Base-by-base conservation (phyloP, 1,139 yeast species). In the Diutina catenulata region DNA sequence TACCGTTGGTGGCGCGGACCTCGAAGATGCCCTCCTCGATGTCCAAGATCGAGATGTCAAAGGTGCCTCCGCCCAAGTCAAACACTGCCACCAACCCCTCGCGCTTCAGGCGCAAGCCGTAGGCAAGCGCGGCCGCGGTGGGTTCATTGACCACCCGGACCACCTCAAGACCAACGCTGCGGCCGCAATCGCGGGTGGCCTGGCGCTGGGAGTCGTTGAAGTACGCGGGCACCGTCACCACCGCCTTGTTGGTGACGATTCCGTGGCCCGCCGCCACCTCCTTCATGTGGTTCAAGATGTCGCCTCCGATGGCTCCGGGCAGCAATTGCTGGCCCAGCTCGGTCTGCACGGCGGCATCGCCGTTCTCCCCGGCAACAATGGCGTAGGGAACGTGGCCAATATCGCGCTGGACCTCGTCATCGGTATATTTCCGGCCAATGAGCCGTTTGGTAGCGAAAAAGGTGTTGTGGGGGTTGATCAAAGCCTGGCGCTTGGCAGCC, bases 1-100 rank as follows among this genome's bases (percentile, higher is more conserved):
- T 81, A 43, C 93, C 93, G 57, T 79, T 78, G n/a, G 93, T 81
- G 22, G 91, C 75, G 45, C 81, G 60, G 2, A 81, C 93, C 55
- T 81, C 91, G 57, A 81, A 81, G 3, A 81, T 87, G 13, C 88
- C 88, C 49, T 76, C 81, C 47, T 80, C 91, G 38, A 81, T 80
- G 51, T 81, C 91, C 46, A 81, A 60, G 37, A 81, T 74, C 1
- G 91, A 80, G 23, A 81, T 79, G 55, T 81, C 93, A 60, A 81
- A 81, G 1, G 93, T 81, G 25, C 93, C 93, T 20, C 93, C 93
- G 42, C 93, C 93, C 39, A 81, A 62, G 59, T 81, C 93, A 53
- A 76, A 81, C 10, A 81, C 93, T 0, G 91, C 91, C 32, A 81
- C 70, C 13, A 73, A 57, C 7, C 87, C 87, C 50, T 74, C 78